Evolutionary conservation across 2,329 filamentous ascomycete species (phyloP), one percentile per base, ranked within the genome.

Genomic region (Aschersonia sp.): DNA sequence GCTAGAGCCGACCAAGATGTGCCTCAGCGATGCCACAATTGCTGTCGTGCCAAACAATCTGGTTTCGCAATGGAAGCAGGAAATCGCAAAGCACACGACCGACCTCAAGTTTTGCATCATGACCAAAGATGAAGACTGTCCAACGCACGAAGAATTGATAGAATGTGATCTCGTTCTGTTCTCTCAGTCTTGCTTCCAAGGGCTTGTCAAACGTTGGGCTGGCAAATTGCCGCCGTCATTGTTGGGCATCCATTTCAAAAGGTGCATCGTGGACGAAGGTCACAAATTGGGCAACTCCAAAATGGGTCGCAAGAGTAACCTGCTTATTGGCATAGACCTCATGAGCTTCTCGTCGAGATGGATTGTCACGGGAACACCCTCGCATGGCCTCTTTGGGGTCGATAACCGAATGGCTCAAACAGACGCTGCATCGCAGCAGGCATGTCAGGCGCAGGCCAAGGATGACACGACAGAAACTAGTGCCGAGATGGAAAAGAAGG

Each of bases 231-330:
- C 73, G 7, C 85, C 80, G 1, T 77, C 84, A 0, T 64, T 96
- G 20, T 78, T 79, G 40, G 65, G 77, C 5, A 64, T 96, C 3
- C 88, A 87, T 55, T 95, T 91, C 74, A 82, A 95, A 56, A 76
- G 91, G 1, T 82, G 94, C 44, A 89, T 97, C 44, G 84, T 94
- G 20, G 91, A 97, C 53, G 91, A 96, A 70, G 91, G 91, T 0
- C 89, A 96, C 60, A 84, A 77, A 50, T 81, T 95, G 50, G 86
- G 87, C 0, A 83, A 85, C 40, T 77, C 76, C 1, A 74, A 65
- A 2, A 62, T 65, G 5, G 68, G 69, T 7, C 70, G 69, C 46
- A 78, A 72, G 54, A 87, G 79, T 43, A 70, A 74, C 41, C 56
- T 80, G 4, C 65, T 77, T 28, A 58, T 67, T 2, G 68, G 72